A percentile compares a stretch with the other conserved stretches of the same genome.
Evolutionary conservation across 805 yeast species (phyloP).

Genomic region (Starmera quercuum): DNA sequence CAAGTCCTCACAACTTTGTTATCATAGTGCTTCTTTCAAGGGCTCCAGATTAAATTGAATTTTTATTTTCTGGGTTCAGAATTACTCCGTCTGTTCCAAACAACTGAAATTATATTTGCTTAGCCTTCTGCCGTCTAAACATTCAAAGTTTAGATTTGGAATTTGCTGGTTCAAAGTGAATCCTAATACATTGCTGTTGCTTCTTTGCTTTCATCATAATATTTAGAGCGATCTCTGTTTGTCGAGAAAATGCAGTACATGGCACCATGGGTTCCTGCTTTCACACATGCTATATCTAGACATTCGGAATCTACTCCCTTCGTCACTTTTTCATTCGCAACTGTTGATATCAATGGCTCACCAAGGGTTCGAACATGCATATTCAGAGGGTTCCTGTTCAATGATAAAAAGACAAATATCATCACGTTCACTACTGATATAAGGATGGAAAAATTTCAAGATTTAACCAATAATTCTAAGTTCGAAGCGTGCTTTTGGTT

Average conservation of each 20-base stretch:
- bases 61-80: too few relatives aligned
- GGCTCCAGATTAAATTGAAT: too few relatives aligned
- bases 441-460: constrained; percentile 56
- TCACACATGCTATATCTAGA: constrained; percentile 43
- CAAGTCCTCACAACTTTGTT: too few relatives aligned
- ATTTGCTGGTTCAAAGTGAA: too few relatives aligned
- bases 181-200: too few relatives aligned
- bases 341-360: constrained; percentile 43
- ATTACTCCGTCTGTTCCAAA: too few relatives aligned
- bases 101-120: too few relatives aligned
- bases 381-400: constrained; percentile 67
- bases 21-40: too few relatives aligned
- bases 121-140: too few relatives aligned
- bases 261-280: constrained; percentile 76
- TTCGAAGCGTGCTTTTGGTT: constrained; percentile 79
- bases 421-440: constrained; percentile 65
- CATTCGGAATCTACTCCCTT: constrained; percentile 41
- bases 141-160: too few relatives aligned
- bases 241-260: constrained; percentile 26
- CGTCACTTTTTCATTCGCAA: constrained; percentile 58
- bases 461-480: constrained; percentile 37
- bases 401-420: constrained; percentile 59
- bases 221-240: not conserved
- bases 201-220: not conserved
- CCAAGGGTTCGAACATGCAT: constrained; percentile 70